Percentiles rank a stretch among this genome's conserved stretches.
Conservation (phyloP, 2,329 filamentous ascomycete species). For the Cadophora sp. region DNA sequence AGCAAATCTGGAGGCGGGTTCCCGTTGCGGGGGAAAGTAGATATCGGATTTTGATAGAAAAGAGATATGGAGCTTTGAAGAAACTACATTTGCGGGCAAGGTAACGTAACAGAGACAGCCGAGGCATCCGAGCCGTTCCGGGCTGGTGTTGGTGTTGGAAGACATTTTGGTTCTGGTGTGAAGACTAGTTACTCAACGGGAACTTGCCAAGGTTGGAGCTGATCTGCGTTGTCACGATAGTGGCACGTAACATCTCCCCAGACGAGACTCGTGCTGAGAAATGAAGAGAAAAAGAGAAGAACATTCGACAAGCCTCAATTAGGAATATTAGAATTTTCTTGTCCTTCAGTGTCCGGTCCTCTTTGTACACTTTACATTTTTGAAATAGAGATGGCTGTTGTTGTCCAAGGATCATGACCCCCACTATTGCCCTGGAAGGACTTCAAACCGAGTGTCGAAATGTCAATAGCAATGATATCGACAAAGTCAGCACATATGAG, state of each 20-base stretch:
- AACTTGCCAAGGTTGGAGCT: not conserved
- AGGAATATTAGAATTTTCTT: no score
- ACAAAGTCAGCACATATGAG: constrained; percentile 48
- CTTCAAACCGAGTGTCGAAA: constrained; percentile 42
- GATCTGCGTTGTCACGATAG: constrained; percentile 1
- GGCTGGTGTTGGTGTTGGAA: not conserved
- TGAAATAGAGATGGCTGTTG: no score
- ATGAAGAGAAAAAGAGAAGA: not conserved
- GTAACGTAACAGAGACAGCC: constrained; percentile 2
- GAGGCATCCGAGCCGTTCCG: not conserved
- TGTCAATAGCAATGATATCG: constrained; percentile 46
- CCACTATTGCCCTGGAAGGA: not conserved
- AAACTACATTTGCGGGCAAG: not conserved
- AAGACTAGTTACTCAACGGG: not conserved
- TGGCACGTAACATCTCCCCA: not conserved
- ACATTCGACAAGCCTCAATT: no score
- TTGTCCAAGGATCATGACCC: not conserved
- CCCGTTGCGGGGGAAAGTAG: not conserved
- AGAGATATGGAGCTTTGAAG: not conserved
- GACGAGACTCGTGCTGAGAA: not conserved
- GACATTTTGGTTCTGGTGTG: not conserved
- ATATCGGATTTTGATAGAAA: not conserved
- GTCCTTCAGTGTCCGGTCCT: no score
- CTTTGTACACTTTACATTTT: no score
- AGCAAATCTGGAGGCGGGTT: not conserved